Evolutionary conservation across 257 asterid species (phyloP).

Genomic region (Solanum raphanifolium): DNA sequence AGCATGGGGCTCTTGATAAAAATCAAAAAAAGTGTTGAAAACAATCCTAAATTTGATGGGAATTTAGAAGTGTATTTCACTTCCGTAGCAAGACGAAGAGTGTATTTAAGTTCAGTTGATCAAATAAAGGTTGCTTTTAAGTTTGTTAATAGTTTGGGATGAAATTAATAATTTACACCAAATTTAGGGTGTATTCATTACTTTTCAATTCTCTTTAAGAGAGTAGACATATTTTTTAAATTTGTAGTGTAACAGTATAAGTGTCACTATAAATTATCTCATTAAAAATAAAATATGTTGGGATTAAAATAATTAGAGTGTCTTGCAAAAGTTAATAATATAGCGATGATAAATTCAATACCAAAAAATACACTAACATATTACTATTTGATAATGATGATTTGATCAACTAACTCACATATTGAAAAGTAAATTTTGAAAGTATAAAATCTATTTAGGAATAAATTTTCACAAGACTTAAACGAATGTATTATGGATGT

Average conservation of each 20-base stretch:
- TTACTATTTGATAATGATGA: background rate
- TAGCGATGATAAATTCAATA: background rate
- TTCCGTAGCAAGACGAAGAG: fast-evolving
- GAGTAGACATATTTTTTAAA: background rate
- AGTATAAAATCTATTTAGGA: background rate
- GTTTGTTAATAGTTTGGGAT: too few relatives aligned
- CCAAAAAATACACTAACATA: background rate
- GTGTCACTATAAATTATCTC: background rate
- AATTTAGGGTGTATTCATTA: too few relatives aligned
- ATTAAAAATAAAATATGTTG: too few relatives aligned
- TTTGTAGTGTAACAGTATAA: too few relatives aligned
- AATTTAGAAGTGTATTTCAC: background rate
- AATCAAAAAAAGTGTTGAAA: too few relatives aligned
- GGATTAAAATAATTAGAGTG: background rate
- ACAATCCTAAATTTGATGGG: fast-evolving
- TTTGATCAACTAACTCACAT: background rate
- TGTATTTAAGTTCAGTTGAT: too few relatives aligned
- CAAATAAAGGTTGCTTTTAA: too few relatives aligned
- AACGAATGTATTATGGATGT: background rate
- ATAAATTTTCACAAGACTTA: background rate
- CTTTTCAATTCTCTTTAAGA: too few relatives aligned
- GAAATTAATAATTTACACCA: too few relatives aligned
- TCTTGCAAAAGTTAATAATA: background rate
- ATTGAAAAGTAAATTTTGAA: background rate
- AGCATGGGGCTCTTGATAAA: too few relatives aligned